Base-by-base conservation (phyloP, 805 yeast species). In the Candida silvicultrix region DNA sequence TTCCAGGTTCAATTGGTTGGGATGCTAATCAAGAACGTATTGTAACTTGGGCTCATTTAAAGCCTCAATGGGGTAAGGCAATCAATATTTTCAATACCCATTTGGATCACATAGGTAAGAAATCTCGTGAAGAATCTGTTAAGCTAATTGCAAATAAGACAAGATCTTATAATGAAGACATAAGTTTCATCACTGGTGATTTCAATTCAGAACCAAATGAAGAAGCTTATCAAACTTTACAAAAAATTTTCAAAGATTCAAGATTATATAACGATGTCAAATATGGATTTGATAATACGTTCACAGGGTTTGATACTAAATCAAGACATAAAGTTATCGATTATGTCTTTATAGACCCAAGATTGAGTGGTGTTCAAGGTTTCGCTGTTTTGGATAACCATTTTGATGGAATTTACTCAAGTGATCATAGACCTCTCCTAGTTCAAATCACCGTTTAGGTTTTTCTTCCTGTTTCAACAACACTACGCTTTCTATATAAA, bases 111-210 rank as follows among this genome's bases (percentile, higher is more conserved):
- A 61, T 37, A 3, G 39, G 39, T 12, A 20, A n/a, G 4, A 15
- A 14, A 14, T 21, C 39, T 14, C 23, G 39, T 20, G 39, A 37
- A 21, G 39, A 73, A 43, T 69, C 77, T 6, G 74, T 76, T 6
- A 68, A 71, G 38, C 49, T 76, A 48, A 69, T 74, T 39, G 64
- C 68, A 14, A 65, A 71, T 45, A 73, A 69, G 44, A 54, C 58
- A 1, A 58, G 56, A 21, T 56, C 55, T 10, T 64, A 63, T 11
- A 60, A 62, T 21, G 70, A 49, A 65, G 65, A 63, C 19, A 69
- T 73, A 2, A 68, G 71, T 2, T 63, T 77, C 42, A 62, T 80
- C n/a, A 62, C 70, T 15, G 85, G 85, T 3, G 84, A 79, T 56
- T 75, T 81, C 63, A 81, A 81, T 54, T 71, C 81, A 34, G 64